Evolutionary conservation across 164 flowering plant species (phyloP).

Genomic region (Saururus chinensis): DNA sequence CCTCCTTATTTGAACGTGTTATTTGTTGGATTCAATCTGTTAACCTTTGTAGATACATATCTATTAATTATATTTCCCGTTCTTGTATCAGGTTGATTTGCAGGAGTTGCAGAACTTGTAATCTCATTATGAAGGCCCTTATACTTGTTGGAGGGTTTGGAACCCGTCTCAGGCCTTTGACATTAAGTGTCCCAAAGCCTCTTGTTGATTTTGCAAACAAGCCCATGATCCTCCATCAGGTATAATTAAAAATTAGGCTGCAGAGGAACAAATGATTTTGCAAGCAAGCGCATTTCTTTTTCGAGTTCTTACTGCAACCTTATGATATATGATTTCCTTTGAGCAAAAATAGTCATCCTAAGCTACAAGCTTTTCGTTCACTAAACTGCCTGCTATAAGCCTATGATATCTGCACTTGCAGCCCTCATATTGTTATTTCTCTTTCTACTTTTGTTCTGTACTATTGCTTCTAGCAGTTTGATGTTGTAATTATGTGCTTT

Average conservation of each 20-base stretch:
- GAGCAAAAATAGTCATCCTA: no score
- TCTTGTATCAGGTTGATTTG: conserved; percentile 3
- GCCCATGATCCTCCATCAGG: conserved; percentile 99
- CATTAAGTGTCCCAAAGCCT: conserved; percentile 95
- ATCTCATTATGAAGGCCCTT: conserved; percentile 83
- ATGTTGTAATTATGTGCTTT: neutral
- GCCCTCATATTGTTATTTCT: neutral
- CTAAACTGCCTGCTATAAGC: no score
- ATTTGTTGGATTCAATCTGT: no score
- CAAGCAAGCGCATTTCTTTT: no score
- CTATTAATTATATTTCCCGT: neutral
- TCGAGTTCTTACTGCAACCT: no score
- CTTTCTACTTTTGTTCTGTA: neutral
- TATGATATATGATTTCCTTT: no score
- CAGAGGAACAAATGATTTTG: neutral
- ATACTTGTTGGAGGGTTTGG: conserved; percentile 99
- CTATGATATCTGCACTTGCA: neutral
- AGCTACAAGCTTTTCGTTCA: neutral
- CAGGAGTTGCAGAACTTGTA: conserved; percentile 20
- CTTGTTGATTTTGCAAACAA: conserved; percentile 98
- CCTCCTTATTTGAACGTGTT: no score
- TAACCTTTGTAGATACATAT: no score
- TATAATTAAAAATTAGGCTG: conserved; percentile 9
- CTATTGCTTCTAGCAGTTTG: neutral
- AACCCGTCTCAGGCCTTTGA: conserved; percentile 95